Evolutionary conservation across 2,329 filamentous ascomycete genomes (phyloP), one percentile per base, ranked within the genome.

Genomic region (Blumeria graminis): DNA sequence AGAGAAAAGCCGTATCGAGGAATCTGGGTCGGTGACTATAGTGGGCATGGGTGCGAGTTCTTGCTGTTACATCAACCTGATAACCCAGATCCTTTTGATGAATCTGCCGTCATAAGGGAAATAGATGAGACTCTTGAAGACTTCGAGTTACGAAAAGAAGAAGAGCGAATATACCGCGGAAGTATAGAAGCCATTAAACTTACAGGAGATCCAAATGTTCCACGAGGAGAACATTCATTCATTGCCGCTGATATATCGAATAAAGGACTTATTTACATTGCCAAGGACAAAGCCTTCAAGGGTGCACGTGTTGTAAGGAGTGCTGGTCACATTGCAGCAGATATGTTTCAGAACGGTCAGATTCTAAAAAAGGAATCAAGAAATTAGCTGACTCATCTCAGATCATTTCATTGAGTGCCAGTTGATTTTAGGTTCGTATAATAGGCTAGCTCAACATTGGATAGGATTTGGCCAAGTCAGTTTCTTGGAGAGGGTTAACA

Each of bases 191-290:
- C 84, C 0, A 80, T 95, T 64, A 96, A 96, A 67, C 71, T 98
- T 36, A 96, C 90, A 0, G 90, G 90, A 0, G 90, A 98, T 64
- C 80, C 83, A 0, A 93, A 95, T 61, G 80, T 96, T 13, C 90
- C 90, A 0, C 76, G 89, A 8, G 90, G 89, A 8, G 84, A 95
- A 67, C 79, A 81, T 62, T 86, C 84, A 0, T 95, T 94, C 66
- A 74, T 86, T 3, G 83, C 81, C 0, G 77, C 86, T 5, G 87
- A 95, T 62, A 77, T 96, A 38, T 82, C 84, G 0, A 72, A 75
- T 0, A 69, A 65, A 0, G 86, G 86, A 0, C 73, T 82, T 22
- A 68, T 90, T 0, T 72, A 80, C 0, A 70, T 79, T 0, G 78
- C 81, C 0, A 71, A 76, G 1, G 82, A 88, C 58, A 70, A 76